Conservation (phyloP, 1,284 basidiomycete genomes). For the Ustilago sp. region DNA sequence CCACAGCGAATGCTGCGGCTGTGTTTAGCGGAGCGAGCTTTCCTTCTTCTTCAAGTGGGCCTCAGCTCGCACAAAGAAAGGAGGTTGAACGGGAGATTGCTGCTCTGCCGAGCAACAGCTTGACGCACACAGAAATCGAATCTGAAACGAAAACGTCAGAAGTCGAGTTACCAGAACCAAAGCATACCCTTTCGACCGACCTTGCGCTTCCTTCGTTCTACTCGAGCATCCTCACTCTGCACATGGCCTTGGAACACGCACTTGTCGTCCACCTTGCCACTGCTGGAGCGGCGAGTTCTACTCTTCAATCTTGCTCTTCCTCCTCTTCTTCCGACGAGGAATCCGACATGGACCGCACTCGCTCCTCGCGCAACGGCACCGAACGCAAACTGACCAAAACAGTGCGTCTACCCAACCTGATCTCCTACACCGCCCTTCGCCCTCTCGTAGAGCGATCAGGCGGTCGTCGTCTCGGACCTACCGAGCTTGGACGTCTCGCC, state of each 20-base stretch:
- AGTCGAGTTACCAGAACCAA: constrained; percentile 14
- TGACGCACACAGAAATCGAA: constrained; percentile 21
- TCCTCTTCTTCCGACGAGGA: constrained; percentile 14
- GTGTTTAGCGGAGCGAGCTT: constrained; percentile 29
- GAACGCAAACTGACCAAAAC: constrained; percentile 22
- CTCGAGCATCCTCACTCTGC: constrained; percentile 53
- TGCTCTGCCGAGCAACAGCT: neutral
- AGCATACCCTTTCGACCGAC: constrained; percentile 31
- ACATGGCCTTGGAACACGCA: constrained; percentile 62
- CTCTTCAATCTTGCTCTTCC: constrained; percentile 28
- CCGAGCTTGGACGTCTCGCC: constrained; percentile 54
- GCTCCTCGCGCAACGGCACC: neutral
- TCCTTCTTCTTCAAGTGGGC: constrained; percentile 24
- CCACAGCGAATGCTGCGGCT: constrained; percentile 43
- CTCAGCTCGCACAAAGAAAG: neutral
- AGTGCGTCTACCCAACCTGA: constrained; percentile 59
- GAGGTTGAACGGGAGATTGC: neutral
- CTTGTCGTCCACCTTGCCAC: constrained; percentile 66
- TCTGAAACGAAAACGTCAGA: neutral
- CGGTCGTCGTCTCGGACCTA: constrained; percentile 49
- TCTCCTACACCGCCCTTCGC: constrained; percentile 56
- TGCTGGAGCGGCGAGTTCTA: constrained; percentile 48
- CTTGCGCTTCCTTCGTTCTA: constrained; percentile 55
- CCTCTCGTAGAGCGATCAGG: constrained; percentile 62
- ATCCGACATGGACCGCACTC: constrained; percentile 12